Percentiles rank a stretch among this genome's conserved stretches.
Conservation (phyloP, 164 flowering plant genomes). For the Vitis vinifera region DNA sequence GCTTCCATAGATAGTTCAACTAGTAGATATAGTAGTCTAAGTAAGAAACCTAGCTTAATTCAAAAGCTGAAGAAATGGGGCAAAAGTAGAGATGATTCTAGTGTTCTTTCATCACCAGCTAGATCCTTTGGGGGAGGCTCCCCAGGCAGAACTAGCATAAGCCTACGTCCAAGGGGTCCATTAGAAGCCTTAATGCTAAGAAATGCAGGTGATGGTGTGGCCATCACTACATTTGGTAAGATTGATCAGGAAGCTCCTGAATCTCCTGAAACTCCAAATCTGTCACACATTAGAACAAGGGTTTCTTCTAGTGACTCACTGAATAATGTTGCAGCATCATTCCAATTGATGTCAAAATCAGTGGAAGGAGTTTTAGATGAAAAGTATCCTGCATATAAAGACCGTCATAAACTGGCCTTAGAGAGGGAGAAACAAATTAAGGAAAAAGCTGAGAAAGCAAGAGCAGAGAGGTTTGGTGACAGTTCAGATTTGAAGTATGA, state of each 20-base stretch:
- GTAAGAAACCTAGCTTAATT: conserved; percentile 74
- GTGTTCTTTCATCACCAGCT: conserved; percentile 67
- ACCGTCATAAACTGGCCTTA: conserved; percentile 83
- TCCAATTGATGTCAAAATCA: conserved; percentile 89
- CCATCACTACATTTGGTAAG: conserved; percentile 83
- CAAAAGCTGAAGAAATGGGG: conserved; percentile 98
- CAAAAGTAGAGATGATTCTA: conserved; percentile 76
- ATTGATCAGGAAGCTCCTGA: conserved; percentile 46
- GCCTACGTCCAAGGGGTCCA: conserved; percentile 68
- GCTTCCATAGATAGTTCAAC: conserved; percentile 82
- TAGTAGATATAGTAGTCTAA: conserved; percentile 68
- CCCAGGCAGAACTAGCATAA: conserved; percentile 59
- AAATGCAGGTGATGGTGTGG: conserved; percentile 80
- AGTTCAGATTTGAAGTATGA: conserved; percentile 30
- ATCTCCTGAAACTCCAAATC: conserved; percentile 61
- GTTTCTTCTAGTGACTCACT: conserved; percentile 60
- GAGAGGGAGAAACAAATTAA: conserved; percentile 89
- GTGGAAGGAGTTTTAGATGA: conserved; percentile 82
- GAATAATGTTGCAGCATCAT: conserved; percentile 69
- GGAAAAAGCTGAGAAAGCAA: conserved; percentile 82
- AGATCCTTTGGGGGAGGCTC: conserved; percentile 79
- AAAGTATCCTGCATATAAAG: conserved; percentile 92
- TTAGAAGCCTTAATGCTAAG: conserved; percentile 84
- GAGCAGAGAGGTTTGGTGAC: conserved; percentile 73
- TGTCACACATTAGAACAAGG: conserved; percentile 42